phyloP scores from a whole-genome alignment of 164 flowering plant species.

The Cinnamomum micranthum region DNA sequence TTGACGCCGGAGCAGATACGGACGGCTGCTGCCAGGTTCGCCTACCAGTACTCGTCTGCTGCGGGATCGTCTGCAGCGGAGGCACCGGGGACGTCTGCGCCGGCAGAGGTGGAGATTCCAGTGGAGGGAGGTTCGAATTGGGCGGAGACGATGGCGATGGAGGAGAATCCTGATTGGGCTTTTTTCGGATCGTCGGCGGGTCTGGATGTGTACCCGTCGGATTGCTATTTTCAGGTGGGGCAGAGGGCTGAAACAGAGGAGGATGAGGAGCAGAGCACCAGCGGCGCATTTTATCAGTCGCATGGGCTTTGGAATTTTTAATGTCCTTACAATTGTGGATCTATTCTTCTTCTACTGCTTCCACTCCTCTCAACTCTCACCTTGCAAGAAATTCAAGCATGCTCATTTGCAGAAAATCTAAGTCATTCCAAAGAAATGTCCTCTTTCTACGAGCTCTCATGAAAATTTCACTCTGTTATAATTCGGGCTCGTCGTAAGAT shows the following conservation, averaged over 20 bases:
- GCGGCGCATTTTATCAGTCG: slow-evolving; percentile 9
- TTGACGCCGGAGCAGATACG: slow-evolving; percentile 33
- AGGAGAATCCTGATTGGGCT: background rate
- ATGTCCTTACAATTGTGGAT: background rate
- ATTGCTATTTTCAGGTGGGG: background rate
- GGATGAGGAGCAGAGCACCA: background rate
- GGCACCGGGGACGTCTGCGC: background rate
- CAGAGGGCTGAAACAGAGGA: background rate
- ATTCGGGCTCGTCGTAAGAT: no score
- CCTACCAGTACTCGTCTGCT: slow-evolving; percentile 11
- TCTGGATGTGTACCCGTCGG: background rate
- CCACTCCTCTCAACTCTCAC: no score
- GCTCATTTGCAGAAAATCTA: no score
- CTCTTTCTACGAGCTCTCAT: no score
- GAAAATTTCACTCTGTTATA: no score
- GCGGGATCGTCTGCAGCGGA: background rate
- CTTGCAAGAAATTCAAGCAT: no score
- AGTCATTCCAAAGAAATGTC: no score
- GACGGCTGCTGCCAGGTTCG: slow-evolving; percentile 30
- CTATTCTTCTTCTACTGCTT: no score
- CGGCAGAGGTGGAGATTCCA: background rate
- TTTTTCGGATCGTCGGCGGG: background rate
- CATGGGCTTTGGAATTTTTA: slow-evolving; percentile 7
- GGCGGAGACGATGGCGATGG: background rate
- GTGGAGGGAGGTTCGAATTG: background rate